A percentile compares a stretch with the other conserved stretches of the same genome.
Conservation (phyloP, 2,329 filamentous ascomycete genomes). For the Berkeleyomyces basicola region DNA sequence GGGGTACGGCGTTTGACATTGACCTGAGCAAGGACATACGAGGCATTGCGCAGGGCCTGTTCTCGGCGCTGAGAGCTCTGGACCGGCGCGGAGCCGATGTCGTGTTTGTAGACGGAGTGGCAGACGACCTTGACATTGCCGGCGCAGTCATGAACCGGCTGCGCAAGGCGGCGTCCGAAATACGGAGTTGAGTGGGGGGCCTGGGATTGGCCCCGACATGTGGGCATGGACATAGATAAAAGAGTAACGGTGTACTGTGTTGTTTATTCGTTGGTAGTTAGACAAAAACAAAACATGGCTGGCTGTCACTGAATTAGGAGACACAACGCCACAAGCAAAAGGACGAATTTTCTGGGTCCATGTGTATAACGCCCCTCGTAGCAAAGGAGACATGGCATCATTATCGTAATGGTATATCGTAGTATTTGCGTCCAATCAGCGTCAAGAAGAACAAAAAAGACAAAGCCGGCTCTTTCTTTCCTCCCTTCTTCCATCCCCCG, state of each 20-base stretch:
- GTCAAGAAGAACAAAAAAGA: conserved; percentile 14
- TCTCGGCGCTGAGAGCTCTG: conserved; percentile 71
- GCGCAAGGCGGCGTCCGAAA: conserved; percentile 55
- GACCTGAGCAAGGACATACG: conserved; percentile 53
- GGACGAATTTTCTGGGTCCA: neutral
- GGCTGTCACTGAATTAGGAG: neutral
- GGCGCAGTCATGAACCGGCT: conserved; percentile 76
- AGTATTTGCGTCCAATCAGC: neutral
- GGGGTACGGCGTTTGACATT: conserved; percentile 46
- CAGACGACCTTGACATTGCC: conserved; percentile 63
- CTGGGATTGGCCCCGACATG: neutral
- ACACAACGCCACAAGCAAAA: neutral
- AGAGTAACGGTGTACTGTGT: neutral
- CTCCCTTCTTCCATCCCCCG: neutral
- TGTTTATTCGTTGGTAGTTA: neutral
- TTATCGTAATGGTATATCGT: conserved; percentile 7
- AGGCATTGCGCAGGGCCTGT: conserved; percentile 71
- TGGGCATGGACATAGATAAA: neutral
- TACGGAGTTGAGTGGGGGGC: conserved; percentile 25
- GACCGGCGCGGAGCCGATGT: conserved; percentile 63
- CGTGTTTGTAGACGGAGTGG: conserved; percentile 83
- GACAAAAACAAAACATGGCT: neutral
- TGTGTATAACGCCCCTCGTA: neutral
- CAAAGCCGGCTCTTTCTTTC: conserved; percentile 6
- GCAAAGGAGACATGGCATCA: neutral